Evolutionary conservation across 768 basidiomycete genomes (phyloP).

Genomic region (Daedalea quercina): DNA sequence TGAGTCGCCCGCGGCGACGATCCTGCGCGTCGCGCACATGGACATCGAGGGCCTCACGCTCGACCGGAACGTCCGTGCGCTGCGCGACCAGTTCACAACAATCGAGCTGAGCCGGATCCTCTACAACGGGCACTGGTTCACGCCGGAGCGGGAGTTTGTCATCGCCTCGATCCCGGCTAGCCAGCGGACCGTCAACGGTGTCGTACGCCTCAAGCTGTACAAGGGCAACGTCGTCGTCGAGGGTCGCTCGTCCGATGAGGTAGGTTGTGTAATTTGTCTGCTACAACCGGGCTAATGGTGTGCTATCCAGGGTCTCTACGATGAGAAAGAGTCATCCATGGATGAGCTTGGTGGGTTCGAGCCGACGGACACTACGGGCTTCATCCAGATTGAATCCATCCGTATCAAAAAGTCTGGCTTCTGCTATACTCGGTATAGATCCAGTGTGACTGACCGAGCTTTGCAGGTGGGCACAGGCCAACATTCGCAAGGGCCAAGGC

Average conservation of each 20-base stretch:
- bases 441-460: slow-evolving; percentile 2
- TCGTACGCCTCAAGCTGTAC: slow-evolving; percentile 86
- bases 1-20: slow-evolving; percentile 95
- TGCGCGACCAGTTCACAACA: slow-evolving; percentile 94
- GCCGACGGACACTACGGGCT: slow-evolving; percentile 90
- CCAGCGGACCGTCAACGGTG: slow-evolving; percentile 94
- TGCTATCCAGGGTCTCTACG: slow-evolving; percentile 72
- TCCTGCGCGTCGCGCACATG: slow-evolving; percentile 91
- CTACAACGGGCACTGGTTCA: slow-evolving; percentile 99
- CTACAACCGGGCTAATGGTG: neutral
- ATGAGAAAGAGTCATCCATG: slow-evolving; percentile 94
- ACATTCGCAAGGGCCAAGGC: slow-evolving; percentile 66
- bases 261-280: slow-evolving; percentile 22
- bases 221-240: slow-evolving; percentile 95
- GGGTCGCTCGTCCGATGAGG: slow-evolving; percentile 85
- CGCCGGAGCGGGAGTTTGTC: slow-evolving; percentile 97
- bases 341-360: slow-evolving; percentile 98
- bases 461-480: slow-evolving; percentile 79
- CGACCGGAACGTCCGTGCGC: slow-evolving; percentile 91
- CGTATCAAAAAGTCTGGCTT: slow-evolving; percentile 87
- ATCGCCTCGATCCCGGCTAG: slow-evolving; percentile 86
- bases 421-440: slow-evolving; percentile 5
- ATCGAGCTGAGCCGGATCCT: slow-evolving; percentile 84
- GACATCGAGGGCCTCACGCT: slow-evolving; percentile 97
- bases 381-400: slow-evolving; percentile 97